Evolutionary conservation across 2,329 filamentous ascomycete species (phyloP).

Genomic region (Rosellinia necatrix): DNA sequence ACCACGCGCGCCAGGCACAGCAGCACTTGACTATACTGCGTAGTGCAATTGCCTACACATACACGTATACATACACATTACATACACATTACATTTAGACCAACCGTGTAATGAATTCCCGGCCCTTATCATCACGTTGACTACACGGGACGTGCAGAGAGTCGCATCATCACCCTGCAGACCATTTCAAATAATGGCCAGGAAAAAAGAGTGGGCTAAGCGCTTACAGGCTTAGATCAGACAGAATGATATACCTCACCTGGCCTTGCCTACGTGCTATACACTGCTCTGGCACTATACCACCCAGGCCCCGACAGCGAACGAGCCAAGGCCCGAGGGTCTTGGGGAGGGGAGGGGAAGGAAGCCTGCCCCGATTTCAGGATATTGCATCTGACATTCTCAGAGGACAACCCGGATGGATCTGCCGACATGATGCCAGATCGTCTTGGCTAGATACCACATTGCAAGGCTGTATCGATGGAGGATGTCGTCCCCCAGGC

Average conservation of each 20-base stretch:
- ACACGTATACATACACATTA: too few species aligned
- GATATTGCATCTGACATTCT: background rate
- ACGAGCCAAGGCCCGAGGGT: too few species aligned
- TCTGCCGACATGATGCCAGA: conserved; percentile 1
- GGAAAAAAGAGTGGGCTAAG: background rate
- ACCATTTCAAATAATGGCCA: conserved; percentile 21
- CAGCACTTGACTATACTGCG: too few species aligned
- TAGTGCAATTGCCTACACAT: too few species aligned
- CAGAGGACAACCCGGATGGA: background rate
- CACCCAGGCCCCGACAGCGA: background rate
- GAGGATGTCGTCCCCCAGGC: too few species aligned
- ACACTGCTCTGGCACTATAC: too few species aligned
- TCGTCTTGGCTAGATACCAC: too few species aligned
- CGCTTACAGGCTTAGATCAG: conserved; percentile 6
- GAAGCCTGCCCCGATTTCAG: background rate
- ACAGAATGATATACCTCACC: too few species aligned
- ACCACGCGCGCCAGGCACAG: too few species aligned
- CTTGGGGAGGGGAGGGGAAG: background rate
- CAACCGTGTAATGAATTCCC: background rate
- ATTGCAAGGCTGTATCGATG: background rate
- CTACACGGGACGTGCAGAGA: background rate
- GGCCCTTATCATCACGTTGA: background rate
- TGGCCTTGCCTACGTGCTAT: too few species aligned
- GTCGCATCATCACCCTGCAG: conserved; percentile 1
- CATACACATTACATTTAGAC: background rate